These are phyloP conservation scores for Apiotrichum mycotoxinovorans DNA, from an alignment of 1,284 basidiomycete genomes.

Conservation along the genomic window DNA sequence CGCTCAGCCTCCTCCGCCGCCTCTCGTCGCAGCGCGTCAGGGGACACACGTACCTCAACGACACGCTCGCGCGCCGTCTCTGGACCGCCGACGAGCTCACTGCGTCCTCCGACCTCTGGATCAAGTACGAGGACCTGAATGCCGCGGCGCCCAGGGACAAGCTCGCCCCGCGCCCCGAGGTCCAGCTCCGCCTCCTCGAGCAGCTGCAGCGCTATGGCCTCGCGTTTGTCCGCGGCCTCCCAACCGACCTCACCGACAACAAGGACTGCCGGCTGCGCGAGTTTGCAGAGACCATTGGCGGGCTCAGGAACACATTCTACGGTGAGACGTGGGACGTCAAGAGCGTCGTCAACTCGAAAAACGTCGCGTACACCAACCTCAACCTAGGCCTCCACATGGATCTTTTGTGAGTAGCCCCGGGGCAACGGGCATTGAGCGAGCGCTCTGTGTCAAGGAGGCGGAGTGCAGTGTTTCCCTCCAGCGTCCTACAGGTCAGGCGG, in stretches of 20 bases:
- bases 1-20: constrained; percentile 12
- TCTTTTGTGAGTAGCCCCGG: constrained; percentile 61
- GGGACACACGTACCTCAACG: constrained; percentile 11
- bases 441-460: too few relatives aligned
- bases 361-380: constrained; percentile 93
- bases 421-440: background rate
- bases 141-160: constrained; percentile 1
- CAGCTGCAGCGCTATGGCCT: constrained; percentile 55
- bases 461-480: too few relatives aligned
- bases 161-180: constrained; percentile 9
- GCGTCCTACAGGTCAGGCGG: too few relatives aligned
- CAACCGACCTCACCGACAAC: constrained; percentile 57
- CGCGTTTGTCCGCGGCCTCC: constrained; percentile 57
- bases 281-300: constrained; percentile 67
- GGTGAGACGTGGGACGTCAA: constrained; percentile 87
- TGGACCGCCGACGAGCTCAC: constrained; percentile 13
- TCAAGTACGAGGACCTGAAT: constrained; percentile 12
- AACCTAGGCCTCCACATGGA: constrained; percentile 91
- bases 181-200: constrained; percentile 24
- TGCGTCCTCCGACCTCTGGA: constrained; percentile 4
- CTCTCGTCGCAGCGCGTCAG: constrained; percentile 10
- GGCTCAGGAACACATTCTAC: constrained; percentile 85
- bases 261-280: constrained; percentile 62
- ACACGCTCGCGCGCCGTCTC: constrained; percentile 10
- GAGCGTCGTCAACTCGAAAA: constrained; percentile 65